Conservation (phyloP, 73 alveolate genomes). For the Tetrahymena malaccensis region DNA sequence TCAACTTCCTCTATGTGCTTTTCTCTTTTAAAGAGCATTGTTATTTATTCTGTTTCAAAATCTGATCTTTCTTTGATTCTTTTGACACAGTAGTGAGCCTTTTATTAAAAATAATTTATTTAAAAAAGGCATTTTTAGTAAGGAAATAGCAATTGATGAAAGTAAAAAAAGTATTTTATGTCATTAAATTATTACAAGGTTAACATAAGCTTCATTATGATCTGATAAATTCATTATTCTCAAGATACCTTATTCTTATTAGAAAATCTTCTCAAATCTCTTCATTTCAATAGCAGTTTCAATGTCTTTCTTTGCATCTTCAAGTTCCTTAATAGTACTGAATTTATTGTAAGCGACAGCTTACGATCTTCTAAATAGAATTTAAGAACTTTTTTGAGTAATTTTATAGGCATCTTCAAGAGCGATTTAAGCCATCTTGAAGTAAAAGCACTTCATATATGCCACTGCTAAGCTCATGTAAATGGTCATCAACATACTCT, state of each 20-base stretch:
- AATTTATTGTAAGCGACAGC: conserved; percentile 24
- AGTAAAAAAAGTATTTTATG: no score
- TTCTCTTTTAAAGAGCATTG: conserved; percentile 21
- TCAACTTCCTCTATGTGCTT: conserved; percentile 34
- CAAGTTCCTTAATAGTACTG: conserved; percentile 18
- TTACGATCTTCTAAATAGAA: conserved; percentile 29
- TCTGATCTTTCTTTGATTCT: conserved; percentile 7
- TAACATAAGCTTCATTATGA: conserved; percentile 33
- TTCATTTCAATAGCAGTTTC: conserved; percentile 23
- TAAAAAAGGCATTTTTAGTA: not conserved
- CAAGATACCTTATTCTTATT: conserved; percentile 35
- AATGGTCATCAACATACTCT: conserved; percentile 8
- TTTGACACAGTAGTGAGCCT: conserved; percentile 18
- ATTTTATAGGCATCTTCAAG: conserved; percentile 32
- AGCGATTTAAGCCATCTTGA: conserved; percentile 16
- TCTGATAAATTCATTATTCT: conserved; percentile 28
- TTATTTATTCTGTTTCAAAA: conserved; percentile 1
- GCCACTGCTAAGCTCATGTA: conserved; percentile 30
- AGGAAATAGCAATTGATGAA: not conserved
- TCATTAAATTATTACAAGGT: not conserved
- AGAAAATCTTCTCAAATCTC: conserved; percentile 22
- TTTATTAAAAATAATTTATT: not conserved
- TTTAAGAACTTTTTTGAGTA: conserved; percentile 14
- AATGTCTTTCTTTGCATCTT: conserved; percentile 18
- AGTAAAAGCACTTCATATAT: conserved; percentile 28